Conservation (phyloP, 2,329 filamentous ascomycete genomes). For the Xylariomycetidae sp. region DNA sequence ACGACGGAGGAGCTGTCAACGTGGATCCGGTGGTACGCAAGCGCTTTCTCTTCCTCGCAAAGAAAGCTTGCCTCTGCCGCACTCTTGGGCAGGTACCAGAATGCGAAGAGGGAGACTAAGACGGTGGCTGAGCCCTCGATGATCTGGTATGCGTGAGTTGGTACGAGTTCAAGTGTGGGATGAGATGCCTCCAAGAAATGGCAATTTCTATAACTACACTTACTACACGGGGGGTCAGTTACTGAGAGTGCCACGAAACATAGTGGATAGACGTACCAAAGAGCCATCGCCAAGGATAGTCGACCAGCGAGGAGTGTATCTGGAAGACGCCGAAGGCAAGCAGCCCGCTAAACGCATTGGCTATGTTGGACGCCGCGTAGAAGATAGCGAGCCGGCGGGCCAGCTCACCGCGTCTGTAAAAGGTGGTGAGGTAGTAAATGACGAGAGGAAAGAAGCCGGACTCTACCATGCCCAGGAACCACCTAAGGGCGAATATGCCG, state of each 20-base stretch:
- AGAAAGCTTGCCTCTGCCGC: constrained; percentile 62
- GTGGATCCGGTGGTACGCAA: constrained; percentile 69
- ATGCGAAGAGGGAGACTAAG: constrained; percentile 57
- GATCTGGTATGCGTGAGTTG: too few species aligned
- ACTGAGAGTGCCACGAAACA: too few species aligned
- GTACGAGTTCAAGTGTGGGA: too few species aligned
- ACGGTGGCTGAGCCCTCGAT: constrained; percentile 51
- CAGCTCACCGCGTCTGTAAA: constrained; percentile 66
- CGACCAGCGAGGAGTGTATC: constrained; percentile 30
- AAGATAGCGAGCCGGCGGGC: constrained; percentile 66
- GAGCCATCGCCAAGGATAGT: constrained; percentile 42
- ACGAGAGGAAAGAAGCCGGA: constrained; percentile 65
- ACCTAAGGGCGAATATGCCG: constrained; percentile 60
- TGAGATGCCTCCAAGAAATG: too few species aligned
- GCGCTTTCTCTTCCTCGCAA: constrained; percentile 55
- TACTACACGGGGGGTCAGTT: too few species aligned
- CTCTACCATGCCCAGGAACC: constrained; percentile 65
- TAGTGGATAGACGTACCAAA: too few species aligned
- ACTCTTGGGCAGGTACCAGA: constrained; percentile 61
- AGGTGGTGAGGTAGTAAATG: constrained; percentile 50
- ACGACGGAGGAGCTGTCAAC: constrained; percentile 64
- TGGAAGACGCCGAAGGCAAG: constrained; percentile 44
- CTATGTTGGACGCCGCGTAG: constrained; percentile 71
- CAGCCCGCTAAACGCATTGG: constrained; percentile 48
- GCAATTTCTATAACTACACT: too few species aligned